phyloP scores from a whole-genome alignment of 495 filamentous ascomycete genomes.

The Daldinia caldariorum region DNA sequence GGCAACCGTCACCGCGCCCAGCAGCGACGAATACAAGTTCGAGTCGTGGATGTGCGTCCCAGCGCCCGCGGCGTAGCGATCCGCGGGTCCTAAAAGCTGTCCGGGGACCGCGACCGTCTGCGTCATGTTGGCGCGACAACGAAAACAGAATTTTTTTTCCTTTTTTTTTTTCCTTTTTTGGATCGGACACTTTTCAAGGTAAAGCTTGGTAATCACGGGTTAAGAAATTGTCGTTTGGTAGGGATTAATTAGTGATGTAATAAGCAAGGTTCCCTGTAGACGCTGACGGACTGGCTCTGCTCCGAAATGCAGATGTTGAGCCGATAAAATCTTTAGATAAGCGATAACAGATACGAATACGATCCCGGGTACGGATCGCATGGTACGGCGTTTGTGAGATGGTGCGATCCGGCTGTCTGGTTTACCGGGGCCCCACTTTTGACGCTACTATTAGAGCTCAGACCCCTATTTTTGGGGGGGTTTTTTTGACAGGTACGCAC shows the following conservation, averaged over 20 bases:
- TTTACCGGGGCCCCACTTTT: constrained; percentile 15
- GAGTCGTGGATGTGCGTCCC: constrained; percentile 82
- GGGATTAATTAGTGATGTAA: constrained; percentile 17
- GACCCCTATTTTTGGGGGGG: constrained; percentile 40
- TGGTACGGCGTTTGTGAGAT: constrained; percentile 5
- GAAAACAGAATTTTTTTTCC: too few species aligned
- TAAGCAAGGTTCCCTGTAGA: background rate
- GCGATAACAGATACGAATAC: constrained; percentile 3
- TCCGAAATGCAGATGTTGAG: constrained; percentile 11
- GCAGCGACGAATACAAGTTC: constrained; percentile 76
- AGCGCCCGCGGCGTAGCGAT: constrained; percentile 73
- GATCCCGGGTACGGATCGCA: background rate
- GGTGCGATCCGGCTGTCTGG: constrained; percentile 40
- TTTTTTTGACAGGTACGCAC: constrained; percentile 15
- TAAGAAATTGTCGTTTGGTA: constrained; percentile 1
- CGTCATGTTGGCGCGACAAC: constrained; percentile 23
- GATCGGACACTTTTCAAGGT: background rate
- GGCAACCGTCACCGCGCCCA: constrained; percentile 67
- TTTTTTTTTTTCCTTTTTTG: background rate
- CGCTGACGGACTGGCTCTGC: constrained; percentile 4
- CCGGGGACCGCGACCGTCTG: constrained; percentile 69
- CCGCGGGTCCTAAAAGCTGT: constrained; percentile 74
- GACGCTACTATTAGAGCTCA: background rate
- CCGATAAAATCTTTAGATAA: background rate
- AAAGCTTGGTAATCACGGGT: background rate